Evolutionary conservation across 164 flowering plant species (phyloP), one percentile per base, ranked within the genome.

Genomic region (Macadamia integrifolia): DNA sequence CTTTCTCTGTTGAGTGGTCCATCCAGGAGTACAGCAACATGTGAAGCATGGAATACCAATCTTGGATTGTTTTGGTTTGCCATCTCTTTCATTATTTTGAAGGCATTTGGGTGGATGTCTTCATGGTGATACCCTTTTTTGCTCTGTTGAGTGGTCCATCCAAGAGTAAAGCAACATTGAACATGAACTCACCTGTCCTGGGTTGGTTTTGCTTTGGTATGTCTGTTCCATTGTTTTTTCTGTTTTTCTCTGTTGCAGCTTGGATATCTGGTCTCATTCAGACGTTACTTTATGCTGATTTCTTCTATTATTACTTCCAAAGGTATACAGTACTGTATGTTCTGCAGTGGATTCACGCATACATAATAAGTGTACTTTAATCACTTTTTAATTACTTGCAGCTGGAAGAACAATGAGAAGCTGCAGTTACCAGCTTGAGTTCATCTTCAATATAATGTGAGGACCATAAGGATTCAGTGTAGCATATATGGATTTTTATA

Each of bases 191-290:
- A 23, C 23, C 23, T 23, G 23, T 23, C 23, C 23, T 23, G 23
- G 23, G 23, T 35, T 35, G 40, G 5, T 35, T 35, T 35, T 35
- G 40, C 5, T 35, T 35, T 35, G 40, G 40, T 35, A 35, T 35
- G 40, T 5, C 40, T 35, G 40, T 35, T 35, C 40, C 5, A 29
- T 49, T n/a, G 11, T 63, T 3, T 2, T 13, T 50, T 8, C 17
- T 13, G 13, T 30, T 49, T 72, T 66, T 64, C 40, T 29, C 58
- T 69, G 2, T 62, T 79, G 84, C 93, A 93, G 98, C 96, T 61
- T 93, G 98, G 97, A 80, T 91, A 43, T 65, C 97, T 9, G 97
- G 97, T 62, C 84, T 91, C 60, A 85, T 93, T 53, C 98, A 93
- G 80, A 93, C 98, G 48, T 71, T 87, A 76, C 90, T 93, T 4